phyloP scores from a whole-genome alignment of 495 filamentous ascomycete species.

The Podospora comata region DNA sequence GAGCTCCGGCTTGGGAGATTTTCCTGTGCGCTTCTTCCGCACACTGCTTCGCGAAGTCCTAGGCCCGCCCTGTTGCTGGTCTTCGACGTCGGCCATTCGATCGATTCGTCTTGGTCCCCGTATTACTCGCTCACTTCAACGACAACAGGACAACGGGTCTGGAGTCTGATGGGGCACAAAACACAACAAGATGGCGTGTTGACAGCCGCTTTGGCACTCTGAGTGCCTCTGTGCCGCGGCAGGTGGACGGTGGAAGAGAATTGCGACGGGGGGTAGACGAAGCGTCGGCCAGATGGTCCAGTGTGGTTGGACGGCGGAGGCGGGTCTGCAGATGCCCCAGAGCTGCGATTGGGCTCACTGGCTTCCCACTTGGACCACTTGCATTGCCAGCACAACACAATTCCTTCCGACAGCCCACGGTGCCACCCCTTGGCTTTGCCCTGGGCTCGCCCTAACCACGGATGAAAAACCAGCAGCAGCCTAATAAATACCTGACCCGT shows the following conservation, averaged over 20 bases:
- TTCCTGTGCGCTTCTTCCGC: constrained; percentile 35
- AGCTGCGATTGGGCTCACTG: constrained; percentile 32
- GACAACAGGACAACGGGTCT: constrained; percentile 16
- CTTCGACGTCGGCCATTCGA: constrained; percentile 44
- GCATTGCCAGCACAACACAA: constrained; percentile 27
- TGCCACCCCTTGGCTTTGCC: neutral
- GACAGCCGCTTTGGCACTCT: constrained; percentile 6
- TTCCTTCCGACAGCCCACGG: neutral
- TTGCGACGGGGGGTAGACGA: constrained; percentile 22
- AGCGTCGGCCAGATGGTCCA: constrained; percentile 33
- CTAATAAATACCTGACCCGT: constrained; percentile 7
- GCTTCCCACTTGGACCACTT: constrained; percentile 5
- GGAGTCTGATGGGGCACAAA: neutral
- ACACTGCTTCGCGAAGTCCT: constrained; percentile 28
- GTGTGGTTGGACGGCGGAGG: constrained; percentile 31
- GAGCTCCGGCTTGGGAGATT: constrained; percentile 22
- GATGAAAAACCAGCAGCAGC: neutral
- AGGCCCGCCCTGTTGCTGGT: constrained; percentile 31
- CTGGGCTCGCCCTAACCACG: constrained; percentile 2
- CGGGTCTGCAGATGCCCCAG: constrained; percentile 16
- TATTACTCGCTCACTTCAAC: constrained; percentile 28
- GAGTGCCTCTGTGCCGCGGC: constrained; percentile 9
- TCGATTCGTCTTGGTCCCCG: constrained; percentile 11
- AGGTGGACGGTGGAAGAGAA: constrained; percentile 10
- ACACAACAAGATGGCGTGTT: neutral